Evolutionary conservation across 768 basidiomycete genomes (phyloP).

Genomic region (Boletus tylopilopsis): DNA sequence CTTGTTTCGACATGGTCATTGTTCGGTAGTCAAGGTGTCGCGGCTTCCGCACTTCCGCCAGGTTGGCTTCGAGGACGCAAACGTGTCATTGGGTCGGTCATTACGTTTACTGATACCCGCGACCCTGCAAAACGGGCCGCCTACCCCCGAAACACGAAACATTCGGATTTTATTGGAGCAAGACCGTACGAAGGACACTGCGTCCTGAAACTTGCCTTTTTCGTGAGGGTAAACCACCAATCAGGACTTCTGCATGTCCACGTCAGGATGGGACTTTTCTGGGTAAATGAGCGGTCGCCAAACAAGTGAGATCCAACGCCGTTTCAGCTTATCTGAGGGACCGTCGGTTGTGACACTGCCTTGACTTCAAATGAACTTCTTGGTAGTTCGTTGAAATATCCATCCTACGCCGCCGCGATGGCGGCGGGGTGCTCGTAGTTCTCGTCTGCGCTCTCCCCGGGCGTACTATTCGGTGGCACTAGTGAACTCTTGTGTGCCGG

Average conservation of each 20-base stretch:
- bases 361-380: conserved; percentile 4
- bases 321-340: conserved; percentile 15
- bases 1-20: not conserved
- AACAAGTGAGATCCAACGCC: conserved; percentile 13
- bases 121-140: conserved; percentile 16
- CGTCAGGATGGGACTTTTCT: not conserved
- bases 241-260: not conserved
- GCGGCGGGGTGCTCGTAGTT: conserved; percentile 18
- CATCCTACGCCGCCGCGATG: conserved; percentile 25
- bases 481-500: conserved; percentile 5
- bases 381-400: conserved; percentile 13
- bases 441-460: conserved; percentile 21
- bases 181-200: not conserved
- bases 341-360: not conserved
- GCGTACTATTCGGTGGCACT: conserved; percentile 18
- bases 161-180: not conserved
- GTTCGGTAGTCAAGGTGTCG: not conserved
- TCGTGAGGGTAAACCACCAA: not conserved
- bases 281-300: not conserved
- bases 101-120: conserved; percentile 14
- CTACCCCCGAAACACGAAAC: conserved; percentile 1
- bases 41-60: conserved; percentile 3
- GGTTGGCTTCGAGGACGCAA: not conserved
- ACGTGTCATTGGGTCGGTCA: conserved; percentile 3
- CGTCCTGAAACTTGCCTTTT: conserved; percentile 13